A percentile compares a stretch with the other conserved stretches of the same genome.
Conservation (phyloP, 495 filamentous ascomycete species). For the Penicillium parvum region DNA sequence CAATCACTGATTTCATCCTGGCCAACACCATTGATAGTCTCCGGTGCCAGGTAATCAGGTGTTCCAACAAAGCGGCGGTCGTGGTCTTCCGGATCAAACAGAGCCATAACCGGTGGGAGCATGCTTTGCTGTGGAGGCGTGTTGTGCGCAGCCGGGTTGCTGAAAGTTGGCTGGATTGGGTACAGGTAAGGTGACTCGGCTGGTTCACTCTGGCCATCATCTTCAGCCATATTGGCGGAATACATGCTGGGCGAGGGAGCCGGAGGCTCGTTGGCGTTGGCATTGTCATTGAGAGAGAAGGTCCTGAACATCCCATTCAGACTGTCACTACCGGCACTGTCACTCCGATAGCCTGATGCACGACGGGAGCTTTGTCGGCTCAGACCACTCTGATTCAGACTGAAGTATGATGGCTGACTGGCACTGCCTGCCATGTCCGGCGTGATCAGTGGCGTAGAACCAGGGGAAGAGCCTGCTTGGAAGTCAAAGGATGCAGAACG, state of each 20-base stretch:
- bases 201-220: conserved; percentile 63
- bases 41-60: conserved; percentile 93
- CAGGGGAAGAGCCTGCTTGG: conserved; percentile 72
- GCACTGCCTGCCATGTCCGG: conserved; percentile 65
- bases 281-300: conserved; percentile 70
- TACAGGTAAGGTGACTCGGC: conserved; percentile 68
- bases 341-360: conserved; percentile 83
- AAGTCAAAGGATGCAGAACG: conserved; percentile 95
- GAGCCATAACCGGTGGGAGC: conserved; percentile 90
- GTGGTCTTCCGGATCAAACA: conserved; percentile 93
- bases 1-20: conserved; percentile 99
- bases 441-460: conserved; percentile 80
- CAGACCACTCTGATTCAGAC: conserved; percentile 60
- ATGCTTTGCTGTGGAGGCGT: conserved; percentile 73
- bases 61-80: conserved; percentile 94
- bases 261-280: conserved; percentile 21
- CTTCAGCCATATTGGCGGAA: conserved; percentile 54
- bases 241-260: conserved; percentile 34
- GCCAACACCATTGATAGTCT: conserved; percentile 90
- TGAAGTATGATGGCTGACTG: conserved; percentile 92
- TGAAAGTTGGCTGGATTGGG: conserved; percentile 57
- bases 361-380: conserved; percentile 71
- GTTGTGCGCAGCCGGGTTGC: conserved; percentile 44
- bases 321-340: conserved; percentile 83
- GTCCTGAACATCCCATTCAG: conserved; percentile 78